Evolutionary conservation across 2,329 filamentous ascomycete genomes (phyloP), one percentile per base, ranked within the genome.

Genomic region (Monilinia polystroma): DNA sequence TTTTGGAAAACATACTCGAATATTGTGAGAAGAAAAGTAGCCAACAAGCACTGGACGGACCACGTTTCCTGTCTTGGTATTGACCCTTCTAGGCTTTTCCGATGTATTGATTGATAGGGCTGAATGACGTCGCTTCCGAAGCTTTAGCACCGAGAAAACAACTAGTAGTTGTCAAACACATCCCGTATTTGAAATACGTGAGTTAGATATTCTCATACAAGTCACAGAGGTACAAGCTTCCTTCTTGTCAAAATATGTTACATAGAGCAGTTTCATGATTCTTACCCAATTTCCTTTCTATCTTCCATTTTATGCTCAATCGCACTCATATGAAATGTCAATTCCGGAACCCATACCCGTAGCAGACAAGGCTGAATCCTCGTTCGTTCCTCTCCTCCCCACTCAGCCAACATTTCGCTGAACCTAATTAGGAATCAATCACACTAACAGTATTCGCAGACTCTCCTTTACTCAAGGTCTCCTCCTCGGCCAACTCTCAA

Each of bases 381-480:
- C 79, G 79, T 81, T 76, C 68, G 79, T 73, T 64, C 64, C 63
- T 23, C 60, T 63, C 70, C 18, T 57, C 32, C 58, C 55, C 38
- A 26, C 58, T 53, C 41, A 64, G 38, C 56, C 52, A 57, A 63
- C 52, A 18, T 35, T 26, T 35, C 35, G 16, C 18, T 23, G 11
- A 45, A 32, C 68, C 52, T 62, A 68, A 52, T 63, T 58, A 18
- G 5, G 29, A 29, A 26, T 59, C 53, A 14, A 29, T 29, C 29
- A 63, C 20, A 45, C 68, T 51, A 52, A 51, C 63, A 12, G 26
- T 6, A 41, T 26, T n/a, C 5, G 8, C 75, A 94, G 92, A 52
- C 83, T 95, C 72, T 95, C 92, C 47, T 98, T 98, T 78, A 96
- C 92, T 0, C 92, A 97, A 77, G 95, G 95, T 38, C 90, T 99